Evolutionary conservation across 257 asterid genomes (phyloP).

Genomic region (Solanum rostratum): DNA sequence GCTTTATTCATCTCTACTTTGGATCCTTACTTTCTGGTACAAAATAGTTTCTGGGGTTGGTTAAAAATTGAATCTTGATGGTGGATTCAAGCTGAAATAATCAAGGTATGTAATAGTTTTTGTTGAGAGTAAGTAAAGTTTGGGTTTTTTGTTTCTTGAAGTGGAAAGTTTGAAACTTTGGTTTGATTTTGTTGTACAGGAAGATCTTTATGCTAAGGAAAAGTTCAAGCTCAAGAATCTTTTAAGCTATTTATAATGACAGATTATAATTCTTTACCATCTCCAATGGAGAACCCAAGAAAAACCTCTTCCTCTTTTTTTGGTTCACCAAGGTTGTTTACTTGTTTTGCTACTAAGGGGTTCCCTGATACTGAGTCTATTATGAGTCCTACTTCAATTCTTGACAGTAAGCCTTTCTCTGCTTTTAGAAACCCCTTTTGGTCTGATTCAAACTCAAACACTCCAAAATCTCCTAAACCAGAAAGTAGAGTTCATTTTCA

Average conservation of each 20-base stretch:
- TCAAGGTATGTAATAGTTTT: background rate
- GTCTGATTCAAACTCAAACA: constrained; percentile 18
- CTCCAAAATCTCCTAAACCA: constrained; percentile 29
- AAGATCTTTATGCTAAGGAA: constrained; percentile 9
- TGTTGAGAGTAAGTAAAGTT: constrained; percentile 1
- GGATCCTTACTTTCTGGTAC: constrained; percentile 5
- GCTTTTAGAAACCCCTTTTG: constrained; percentile 36
- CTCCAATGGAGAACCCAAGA: constrained; percentile 26
- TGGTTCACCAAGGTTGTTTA: constrained; percentile 54
- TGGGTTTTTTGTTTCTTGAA: constrained; percentile 6
- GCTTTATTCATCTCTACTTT: background rate
- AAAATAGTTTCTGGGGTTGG: background rate
- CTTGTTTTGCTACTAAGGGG: constrained; percentile 32
- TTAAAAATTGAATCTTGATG: constrained; percentile 4
- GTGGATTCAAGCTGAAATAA: background rate
- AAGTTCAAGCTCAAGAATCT: background rate
- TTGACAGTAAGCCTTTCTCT: constrained; percentile 40
- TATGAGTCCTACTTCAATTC: constrained; percentile 74
- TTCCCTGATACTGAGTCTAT: constrained; percentile 37
- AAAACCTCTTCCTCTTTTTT: constrained; percentile 41
- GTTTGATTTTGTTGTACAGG: constrained; percentile 5
- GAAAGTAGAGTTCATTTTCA: constrained; percentile 37
- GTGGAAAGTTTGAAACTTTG: background rate
- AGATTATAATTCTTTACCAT: constrained; percentile 28
- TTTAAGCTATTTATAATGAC: constrained; percentile 37